A percentile compares a stretch with the other conserved stretches of the same genome.
Evolutionary conservation across 257 asterid genomes (phyloP).

Genomic region (Solanum pimpinellifolium): DNA sequence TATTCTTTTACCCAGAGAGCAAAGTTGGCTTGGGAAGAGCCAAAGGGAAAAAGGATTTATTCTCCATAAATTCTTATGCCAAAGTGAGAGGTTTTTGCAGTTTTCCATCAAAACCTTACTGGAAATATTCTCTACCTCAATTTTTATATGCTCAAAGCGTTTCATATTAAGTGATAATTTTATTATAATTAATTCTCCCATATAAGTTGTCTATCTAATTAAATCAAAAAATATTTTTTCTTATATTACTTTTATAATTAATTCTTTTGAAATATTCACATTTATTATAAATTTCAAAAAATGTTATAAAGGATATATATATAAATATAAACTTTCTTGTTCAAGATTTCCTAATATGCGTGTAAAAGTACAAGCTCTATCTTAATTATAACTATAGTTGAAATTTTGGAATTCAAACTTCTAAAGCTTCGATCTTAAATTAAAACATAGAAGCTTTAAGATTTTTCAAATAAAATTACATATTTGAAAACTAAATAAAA

Average conservation of each 20-base stretch:
- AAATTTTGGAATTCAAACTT: not conserved
- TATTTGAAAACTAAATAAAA: not conserved
- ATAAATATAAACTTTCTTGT: too few species aligned
- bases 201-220: too few species aligned
- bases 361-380: not conserved
- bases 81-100: not conserved
- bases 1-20: not conserved
- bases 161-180: not conserved
- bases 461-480: not conserved
- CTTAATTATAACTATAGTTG: not conserved
- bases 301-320: not conserved
- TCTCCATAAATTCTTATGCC: not conserved
- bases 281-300: too few species aligned
- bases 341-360: too few species aligned
- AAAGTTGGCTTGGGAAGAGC: not conserved
- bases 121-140: not conserved
- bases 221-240: too few species aligned
- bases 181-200: too few species aligned
- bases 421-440: not conserved
- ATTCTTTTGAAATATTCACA: not conserved
- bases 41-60: not conserved
- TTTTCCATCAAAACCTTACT: not conserved
- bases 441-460: not conserved
- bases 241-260: too few species aligned
- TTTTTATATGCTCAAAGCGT: not conserved